Base-by-base conservation (phyloP, 2,329 filamentous ascomycete genomes). In the Pestalotiopsis sp. region DNA sequence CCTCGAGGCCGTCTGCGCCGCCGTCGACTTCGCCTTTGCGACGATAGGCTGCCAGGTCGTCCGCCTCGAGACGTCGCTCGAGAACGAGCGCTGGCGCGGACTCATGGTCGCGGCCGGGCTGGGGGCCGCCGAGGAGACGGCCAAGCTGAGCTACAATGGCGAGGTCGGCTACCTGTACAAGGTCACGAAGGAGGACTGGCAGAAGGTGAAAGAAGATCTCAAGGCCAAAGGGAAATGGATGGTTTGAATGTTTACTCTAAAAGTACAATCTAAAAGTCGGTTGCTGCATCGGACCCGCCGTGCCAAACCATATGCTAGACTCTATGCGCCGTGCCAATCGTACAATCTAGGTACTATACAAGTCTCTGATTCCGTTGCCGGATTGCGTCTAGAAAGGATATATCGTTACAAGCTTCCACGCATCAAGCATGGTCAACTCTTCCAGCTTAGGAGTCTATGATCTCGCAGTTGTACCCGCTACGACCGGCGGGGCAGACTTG, bases 31-130 rank as follows among this genome's bases (percentile, higher is more conserved):
- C 35, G 52, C 64, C 14, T 59, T 66, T 35, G 26, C 30, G n/a
- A 40, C 52, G 0, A 4, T 66, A 1, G 64, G 64, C 17, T 66
- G 55, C 22, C 26, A n/a, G 30, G 44, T 66, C 10, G 64, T 66
- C 14, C 30, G 52, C 2, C 52, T 66, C 13, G 55, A 66, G 64
- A 66, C 64, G 1, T n/a, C 24, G 26, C 22, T 58, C 11, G 55
- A n/a, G n/a, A 58, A 66, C n/a, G 64, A 66, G 35, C 52, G 22
- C 4, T 66, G 64, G 64, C 52, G 55, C 14, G 30, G 35, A 14
- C 55, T 66, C n/a, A 66, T 66, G 55, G 13, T 3, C 2, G 17
- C 52, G 17, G 22, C 24, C 9, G 64, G 64, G 30, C 52, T 65
- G 22, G 62, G 26, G 30, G 24, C 13, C 6, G 3, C 56, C 9